A percentile compares a stretch with the other conserved stretches of the same genome.
phyloP scores from a whole-genome alignment of 2,329 filamentous ascomycete genomes.

The Eutypella sp. region DNA sequence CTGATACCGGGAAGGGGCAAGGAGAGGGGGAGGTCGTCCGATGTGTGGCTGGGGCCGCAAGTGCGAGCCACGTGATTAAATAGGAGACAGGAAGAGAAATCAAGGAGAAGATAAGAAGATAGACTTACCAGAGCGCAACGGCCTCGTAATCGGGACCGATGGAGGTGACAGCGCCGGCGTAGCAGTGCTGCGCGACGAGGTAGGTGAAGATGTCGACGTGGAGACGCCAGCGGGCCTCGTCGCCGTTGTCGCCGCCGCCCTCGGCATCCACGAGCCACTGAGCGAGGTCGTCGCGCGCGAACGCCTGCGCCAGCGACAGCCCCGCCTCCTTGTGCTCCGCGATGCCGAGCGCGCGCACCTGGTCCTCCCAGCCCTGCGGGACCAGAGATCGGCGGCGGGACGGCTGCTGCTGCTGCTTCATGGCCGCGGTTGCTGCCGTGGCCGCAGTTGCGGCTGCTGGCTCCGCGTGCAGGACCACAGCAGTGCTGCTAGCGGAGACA shows the following conservation, averaged over 20 bases:
- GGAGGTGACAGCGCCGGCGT: conserved; percentile 68
- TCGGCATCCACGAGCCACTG: conserved; percentile 71
- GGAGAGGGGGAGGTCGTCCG: too few species aligned
- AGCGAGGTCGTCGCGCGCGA: conserved; percentile 68
- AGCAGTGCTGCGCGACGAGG: conserved; percentile 68
- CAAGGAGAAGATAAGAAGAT: background rate
- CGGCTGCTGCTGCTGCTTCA: conserved; percentile 19
- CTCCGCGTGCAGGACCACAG: background rate
- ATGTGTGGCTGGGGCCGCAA: too few species aligned
- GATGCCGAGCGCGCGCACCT: conserved; percentile 58
- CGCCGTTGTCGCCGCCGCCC: conserved; percentile 53
- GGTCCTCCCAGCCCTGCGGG: conserved; percentile 47
- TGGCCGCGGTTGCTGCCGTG: background rate
- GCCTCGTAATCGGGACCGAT: conserved; percentile 72
- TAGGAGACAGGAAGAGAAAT: background rate
- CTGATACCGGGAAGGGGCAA: too few species aligned
- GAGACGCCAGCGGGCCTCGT: conserved; percentile 68
- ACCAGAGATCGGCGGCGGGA: conserved; percentile 38
- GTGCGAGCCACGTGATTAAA: too few species aligned
- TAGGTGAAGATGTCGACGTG: conserved; percentile 76
- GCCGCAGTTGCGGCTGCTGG: background rate
- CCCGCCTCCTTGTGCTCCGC: conserved; percentile 68
- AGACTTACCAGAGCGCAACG: conserved; percentile 70
- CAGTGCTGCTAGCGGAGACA: background rate
- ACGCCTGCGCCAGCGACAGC: conserved; percentile 69